Evolutionary conservation across 2,329 filamentous ascomycete genomes (phyloP), one percentile per base, ranked within the genome.

Genomic region (Pyrenochaeta sp.): DNA sequence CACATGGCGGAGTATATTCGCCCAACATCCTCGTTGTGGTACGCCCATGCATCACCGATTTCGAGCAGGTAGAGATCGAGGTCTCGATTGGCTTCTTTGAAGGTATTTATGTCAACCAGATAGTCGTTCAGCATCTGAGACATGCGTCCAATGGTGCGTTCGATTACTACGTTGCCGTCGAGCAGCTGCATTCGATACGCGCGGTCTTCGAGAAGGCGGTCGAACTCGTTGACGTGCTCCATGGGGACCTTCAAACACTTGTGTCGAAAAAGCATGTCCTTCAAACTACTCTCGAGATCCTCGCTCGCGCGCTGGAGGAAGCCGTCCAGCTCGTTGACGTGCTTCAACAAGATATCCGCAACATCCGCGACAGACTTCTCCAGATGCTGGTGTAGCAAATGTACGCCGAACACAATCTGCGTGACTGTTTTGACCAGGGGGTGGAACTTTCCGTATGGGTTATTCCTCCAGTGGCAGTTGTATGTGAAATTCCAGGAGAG

Each of bases 281-380:
- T 81, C 39, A 88, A 85, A 4, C 92, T 91, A 46, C 92, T 80
- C 40, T 90, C 85, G 45, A 97, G 87, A 72, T 97, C 94, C 66
- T 96, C 92, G 37, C 91, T 86, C 0, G 91, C 90, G 15, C 90
- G 87, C 74, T 96, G 91, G 30, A 98, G 80, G 68, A 97, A 97
- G 66, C 90, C 88, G 75, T 98, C 95, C 27, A 98, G 86, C 75
- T 98, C 94, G 69, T 97, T 91, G 56, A 98, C 95, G 74, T 98
- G 94, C 12, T 86, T 87, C 70, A 97, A 92, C 50, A 98, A 82
- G 47, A 98, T 98, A 60, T 84, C 87, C 59, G 97, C 88, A 11
- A 97, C 94, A 72, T 96, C 91, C 30, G 87, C 83, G 63, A 96
- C 90, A 63, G 91, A 96, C 75, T 94, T 96, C 47, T 95, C 93